Conservation (phyloP, 2,329 filamentous ascomycete species). For the Aspergillus novofumigatus region DNA sequence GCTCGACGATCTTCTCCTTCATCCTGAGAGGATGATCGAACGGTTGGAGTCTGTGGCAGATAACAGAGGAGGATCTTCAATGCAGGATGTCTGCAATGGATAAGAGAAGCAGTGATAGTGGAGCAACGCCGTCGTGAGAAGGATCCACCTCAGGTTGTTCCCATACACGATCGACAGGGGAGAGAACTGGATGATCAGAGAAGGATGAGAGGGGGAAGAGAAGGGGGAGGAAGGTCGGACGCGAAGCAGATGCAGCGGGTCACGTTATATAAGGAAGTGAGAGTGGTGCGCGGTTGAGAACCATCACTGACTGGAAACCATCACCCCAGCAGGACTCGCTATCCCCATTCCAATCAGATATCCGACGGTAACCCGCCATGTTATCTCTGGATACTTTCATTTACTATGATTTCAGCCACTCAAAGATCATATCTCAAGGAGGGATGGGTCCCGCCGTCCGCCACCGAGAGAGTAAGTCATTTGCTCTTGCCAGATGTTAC, state of each 20-base stretch:
- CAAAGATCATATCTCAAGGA: background rate
- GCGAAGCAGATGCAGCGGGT: background rate
- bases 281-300: background rate
- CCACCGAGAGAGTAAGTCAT: background rate
- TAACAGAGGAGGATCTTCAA: background rate
- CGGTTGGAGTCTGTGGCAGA: background rate
- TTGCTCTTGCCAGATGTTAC: background rate
- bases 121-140: background rate
- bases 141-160: background rate
- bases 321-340: background rate
- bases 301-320: background rate
- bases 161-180: background rate
- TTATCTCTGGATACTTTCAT: constrained; percentile 1
- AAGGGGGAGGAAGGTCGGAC: background rate
- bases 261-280: background rate
- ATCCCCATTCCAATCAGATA: background rate
- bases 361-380: constrained; percentile 6
- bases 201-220: background rate
- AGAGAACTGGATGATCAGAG: background rate
- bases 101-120: background rate
- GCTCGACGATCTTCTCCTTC: background rate
- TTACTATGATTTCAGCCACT: background rate
- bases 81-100: background rate
- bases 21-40: background rate
- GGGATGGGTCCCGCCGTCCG: background rate